These are phyloP conservation scores for Termitomyces sp. DNA, from an alignment of 768 basidiomycete genomes.

Conservation along the genomic window DNA sequence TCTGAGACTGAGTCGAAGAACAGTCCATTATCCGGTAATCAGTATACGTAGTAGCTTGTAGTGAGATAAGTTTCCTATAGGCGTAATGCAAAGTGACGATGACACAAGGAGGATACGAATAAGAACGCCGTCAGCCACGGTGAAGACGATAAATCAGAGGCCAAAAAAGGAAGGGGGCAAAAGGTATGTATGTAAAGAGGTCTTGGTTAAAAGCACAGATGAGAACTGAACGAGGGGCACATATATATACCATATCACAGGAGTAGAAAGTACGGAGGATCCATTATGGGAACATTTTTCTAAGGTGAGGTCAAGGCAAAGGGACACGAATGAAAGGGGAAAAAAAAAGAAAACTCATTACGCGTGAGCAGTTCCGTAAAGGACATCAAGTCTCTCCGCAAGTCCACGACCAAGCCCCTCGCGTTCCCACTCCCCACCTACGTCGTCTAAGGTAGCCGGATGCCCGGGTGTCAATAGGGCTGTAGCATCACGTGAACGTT, in stretches of 20 bases:
- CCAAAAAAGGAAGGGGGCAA: neutral
- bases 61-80: neutral
- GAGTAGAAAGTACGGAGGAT: neutral
- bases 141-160: neutral
- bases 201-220: neutral
- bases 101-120: neutral
- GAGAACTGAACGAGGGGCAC: neutral
- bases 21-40: neutral
- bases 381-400: slow-evolving; percentile 70
- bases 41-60: neutral
- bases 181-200: slow-evolving; percentile 1
- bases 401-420: slow-evolving; percentile 79
- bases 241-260: neutral
- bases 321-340: neutral
- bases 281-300: neutral
- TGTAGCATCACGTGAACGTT: neutral
- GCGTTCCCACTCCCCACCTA: slow-evolving; percentile 80
- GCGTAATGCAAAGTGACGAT: neutral
- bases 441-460: slow-evolving; percentile 39
- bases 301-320: neutral
- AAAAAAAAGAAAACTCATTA: neutral
- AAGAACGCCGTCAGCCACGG: neutral
- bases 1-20: no score
- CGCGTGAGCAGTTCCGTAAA: slow-evolving; percentile 7
- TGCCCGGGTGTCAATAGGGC: neutral